Percentiles rank a stretch among this genome's conserved stretches.
These are phyloP conservation scores for Coemansia sp. DNA, from an alignment of 192 early-diverging fungal species.

Conservation along the genomic window DNA sequence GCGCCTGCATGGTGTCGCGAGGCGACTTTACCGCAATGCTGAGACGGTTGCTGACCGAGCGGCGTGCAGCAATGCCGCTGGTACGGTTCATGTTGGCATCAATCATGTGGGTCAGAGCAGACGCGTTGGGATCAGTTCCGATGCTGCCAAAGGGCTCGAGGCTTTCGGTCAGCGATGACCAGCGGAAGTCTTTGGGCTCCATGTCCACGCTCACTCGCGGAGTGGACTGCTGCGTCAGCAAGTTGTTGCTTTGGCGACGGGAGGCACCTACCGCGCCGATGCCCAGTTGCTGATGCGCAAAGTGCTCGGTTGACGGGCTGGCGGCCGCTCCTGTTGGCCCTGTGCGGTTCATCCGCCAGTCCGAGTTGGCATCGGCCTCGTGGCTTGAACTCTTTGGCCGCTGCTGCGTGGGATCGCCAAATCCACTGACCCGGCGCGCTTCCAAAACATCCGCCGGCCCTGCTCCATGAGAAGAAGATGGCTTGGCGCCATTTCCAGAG, in stretches of 20 bases:
- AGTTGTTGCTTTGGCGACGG: slow-evolving; percentile 32
- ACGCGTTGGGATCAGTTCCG: slow-evolving; percentile 26
- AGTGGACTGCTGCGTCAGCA: slow-evolving; percentile 41
- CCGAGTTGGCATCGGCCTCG: slow-evolving; percentile 38
- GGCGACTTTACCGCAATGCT: slow-evolving; percentile 50
- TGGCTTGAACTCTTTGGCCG: slow-evolving; percentile 46
- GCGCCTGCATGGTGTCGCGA: slow-evolving; percentile 44
- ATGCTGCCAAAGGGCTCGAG: slow-evolving; percentile 45
- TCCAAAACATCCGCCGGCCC: slow-evolving; percentile 9
- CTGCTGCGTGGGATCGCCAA: not conserved
- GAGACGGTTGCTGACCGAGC: slow-evolving; percentile 43
- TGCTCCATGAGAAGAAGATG: not conserved
- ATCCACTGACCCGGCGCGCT: not conserved
- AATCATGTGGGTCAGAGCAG: slow-evolving; percentile 35
- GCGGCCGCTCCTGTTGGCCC: slow-evolving; percentile 15
- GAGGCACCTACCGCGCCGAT: slow-evolving; percentile 31
- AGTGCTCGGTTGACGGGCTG: slow-evolving; percentile 25
- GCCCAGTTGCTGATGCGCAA: slow-evolving; percentile 18
- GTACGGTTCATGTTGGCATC: slow-evolving; percentile 41
- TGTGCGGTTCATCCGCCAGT: slow-evolving; percentile 34
- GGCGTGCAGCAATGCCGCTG: slow-evolving; percentile 45
- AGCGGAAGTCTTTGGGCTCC: slow-evolving; percentile 53
- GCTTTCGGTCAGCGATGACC: slow-evolving; percentile 49
- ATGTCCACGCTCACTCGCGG: slow-evolving; percentile 47
- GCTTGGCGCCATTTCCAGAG: slow-evolving; percentile 12